These are phyloP conservation scores for Chlorella variabilis DNA, from an alignment of 163 green algal species.

Conservation along the genomic window DNA sequence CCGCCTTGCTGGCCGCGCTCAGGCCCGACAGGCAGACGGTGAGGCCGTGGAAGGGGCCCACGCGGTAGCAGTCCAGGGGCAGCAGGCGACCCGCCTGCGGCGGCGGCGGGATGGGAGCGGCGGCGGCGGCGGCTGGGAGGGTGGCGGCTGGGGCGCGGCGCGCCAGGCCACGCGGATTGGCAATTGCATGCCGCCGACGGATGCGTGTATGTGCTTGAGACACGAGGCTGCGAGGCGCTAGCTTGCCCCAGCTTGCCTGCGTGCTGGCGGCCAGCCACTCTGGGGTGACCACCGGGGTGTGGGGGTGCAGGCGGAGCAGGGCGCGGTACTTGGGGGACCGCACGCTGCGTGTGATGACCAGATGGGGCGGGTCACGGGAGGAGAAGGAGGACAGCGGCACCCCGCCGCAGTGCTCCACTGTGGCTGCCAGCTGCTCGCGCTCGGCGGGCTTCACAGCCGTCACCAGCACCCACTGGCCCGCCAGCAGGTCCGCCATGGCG, in stretches of 20 bases:
- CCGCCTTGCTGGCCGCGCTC: slow-evolving; percentile 4
- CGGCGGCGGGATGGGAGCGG: background rate
- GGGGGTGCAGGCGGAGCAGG: slow-evolving; percentile 19
- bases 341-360: slow-evolving; percentile 45
- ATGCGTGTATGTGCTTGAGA: background rate
- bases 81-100: slow-evolving; percentile 3
- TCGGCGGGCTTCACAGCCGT: slow-evolving; percentile 22
- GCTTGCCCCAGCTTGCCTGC: background rate
- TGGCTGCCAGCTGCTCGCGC: slow-evolving; percentile 9
- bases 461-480: slow-evolving; percentile 24
- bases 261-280: slow-evolving; percentile 39
- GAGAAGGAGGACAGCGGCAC: slow-evolving; percentile 2
- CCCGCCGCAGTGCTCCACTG: slow-evolving; percentile 9
- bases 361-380: slow-evolving; percentile 38
- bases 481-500: background rate
- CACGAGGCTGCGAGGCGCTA: background rate
- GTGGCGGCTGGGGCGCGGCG: background rate
- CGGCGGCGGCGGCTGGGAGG: background rate
- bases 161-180: background rate
- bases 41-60: slow-evolving; percentile 40
- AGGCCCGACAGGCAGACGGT: slow-evolving; percentile 50
- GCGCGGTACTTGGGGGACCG: slow-evolving; percentile 35
- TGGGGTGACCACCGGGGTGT: slow-evolving; percentile 36
- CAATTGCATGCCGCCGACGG: too few species aligned
- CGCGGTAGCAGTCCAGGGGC: slow-evolving; percentile 22